Evolutionary conservation across 2,329 filamentous ascomycete species (phyloP).

Genomic region (Penicillium psychrosexuale): DNA sequence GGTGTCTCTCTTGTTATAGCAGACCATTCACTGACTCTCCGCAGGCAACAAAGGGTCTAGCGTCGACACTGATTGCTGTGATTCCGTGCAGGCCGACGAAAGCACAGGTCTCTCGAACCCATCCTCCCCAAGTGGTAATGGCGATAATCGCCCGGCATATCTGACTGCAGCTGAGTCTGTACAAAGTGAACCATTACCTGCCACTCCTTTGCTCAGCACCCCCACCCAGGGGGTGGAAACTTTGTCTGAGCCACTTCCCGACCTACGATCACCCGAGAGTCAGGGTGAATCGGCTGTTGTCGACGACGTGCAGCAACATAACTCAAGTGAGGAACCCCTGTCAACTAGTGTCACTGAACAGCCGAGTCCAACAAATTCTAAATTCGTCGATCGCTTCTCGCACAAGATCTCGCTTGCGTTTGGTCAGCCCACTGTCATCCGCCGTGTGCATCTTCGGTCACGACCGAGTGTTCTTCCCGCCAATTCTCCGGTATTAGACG

Average conservation of each 20-base stretch:
- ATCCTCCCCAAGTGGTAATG: slow-evolving; percentile 2
- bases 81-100: slow-evolving; percentile 2
- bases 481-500: slow-evolving; percentile 13
- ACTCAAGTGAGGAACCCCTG: background rate
- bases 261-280: background rate
- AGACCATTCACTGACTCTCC: background rate
- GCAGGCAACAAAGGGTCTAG: slow-evolving; percentile 19
- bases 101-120: background rate
- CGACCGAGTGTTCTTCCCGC: slow-evolving; percentile 33
- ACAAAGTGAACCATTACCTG: slow-evolving; percentile 7
- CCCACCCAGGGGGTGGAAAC: background rate
- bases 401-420: slow-evolving; percentile 40
- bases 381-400: slow-evolving; percentile 35
- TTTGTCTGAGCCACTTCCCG: background rate
- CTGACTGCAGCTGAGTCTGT: background rate
- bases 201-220: background rate
- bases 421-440: slow-evolving; percentile 42
- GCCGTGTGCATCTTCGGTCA: slow-evolving; percentile 33
- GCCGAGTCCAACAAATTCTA: slow-evolving; percentile 26
- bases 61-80: slow-evolving; percentile 11
- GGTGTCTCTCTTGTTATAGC: background rate
- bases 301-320: background rate
- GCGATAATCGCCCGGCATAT: background rate
- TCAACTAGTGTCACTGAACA: slow-evolving; percentile 4
- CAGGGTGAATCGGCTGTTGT: background rate